A percentile compares a stretch with the other conserved stretches of the same genome.
Evolutionary conservation across 2,329 filamentous ascomycete species (phyloP).

Genomic region (Chaetomium globosum): DNA sequence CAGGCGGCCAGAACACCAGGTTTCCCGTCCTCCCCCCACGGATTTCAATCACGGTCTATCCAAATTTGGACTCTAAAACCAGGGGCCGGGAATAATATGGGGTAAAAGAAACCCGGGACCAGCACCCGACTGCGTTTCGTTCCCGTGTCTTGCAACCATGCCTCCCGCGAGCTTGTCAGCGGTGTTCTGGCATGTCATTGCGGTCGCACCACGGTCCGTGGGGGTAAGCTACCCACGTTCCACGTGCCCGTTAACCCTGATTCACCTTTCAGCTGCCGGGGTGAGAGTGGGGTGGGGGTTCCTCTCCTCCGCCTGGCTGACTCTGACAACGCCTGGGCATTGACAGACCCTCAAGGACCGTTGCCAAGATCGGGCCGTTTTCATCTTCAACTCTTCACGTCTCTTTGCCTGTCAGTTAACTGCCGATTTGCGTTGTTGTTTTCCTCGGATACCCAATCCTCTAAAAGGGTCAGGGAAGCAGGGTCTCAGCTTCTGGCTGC

Average conservation of each 20-base stretch:
- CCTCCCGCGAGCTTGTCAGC: not conserved
- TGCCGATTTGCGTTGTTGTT: not conserved
- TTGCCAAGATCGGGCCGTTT: not conserved
- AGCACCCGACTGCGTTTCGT: slow-evolving; percentile 5
- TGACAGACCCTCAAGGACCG: not conserved
- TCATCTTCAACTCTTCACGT: not conserved
- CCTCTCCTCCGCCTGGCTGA: not conserved
- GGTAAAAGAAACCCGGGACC: slow-evolving; percentile 22
- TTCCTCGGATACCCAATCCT: not conserved
- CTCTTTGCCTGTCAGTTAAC: not conserved
- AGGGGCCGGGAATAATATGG: slow-evolving; percentile 12
- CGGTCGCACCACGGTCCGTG: not conserved
- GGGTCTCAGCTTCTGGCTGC: not conserved
- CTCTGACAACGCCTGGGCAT: not conserved
- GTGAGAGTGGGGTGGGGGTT: slow-evolving; percentile 2
- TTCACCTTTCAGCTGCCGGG: slow-evolving; percentile 1
- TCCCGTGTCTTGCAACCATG: not conserved
- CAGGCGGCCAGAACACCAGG: not conserved
- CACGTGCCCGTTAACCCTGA: slow-evolving; percentile 5
- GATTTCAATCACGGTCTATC: not conserved
- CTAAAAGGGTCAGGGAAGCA: no score
- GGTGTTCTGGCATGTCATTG: not conserved
- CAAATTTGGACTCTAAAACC: not conserved
- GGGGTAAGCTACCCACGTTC: slow-evolving; percentile 8
- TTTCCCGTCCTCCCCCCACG: slow-evolving; percentile 12